Evolutionary conservation across 352 stramenopile genomes (phyloP).

Genomic region (Phytopythium vexans): DNA sequence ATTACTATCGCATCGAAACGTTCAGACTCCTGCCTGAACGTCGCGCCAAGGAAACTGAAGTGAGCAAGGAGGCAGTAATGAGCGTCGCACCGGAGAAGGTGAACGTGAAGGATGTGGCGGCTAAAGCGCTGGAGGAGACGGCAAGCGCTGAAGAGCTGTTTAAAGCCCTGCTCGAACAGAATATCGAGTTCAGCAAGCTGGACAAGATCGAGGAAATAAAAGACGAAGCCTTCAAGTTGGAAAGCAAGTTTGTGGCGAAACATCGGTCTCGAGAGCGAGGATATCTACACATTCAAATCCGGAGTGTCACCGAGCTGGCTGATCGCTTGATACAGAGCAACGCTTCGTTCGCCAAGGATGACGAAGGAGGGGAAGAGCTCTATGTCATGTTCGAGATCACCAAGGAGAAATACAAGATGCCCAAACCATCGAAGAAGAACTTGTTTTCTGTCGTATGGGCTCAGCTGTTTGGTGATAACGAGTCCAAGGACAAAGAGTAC

Average conservation of each 20-base stretch:
- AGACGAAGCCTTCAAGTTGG: constrained; percentile 20
- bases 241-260: constrained; percentile 23
- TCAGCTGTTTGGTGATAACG: constrained; percentile 22
- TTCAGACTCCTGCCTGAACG: constrained; percentile 49
- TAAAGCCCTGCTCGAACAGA: constrained; percentile 33
- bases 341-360: constrained; percentile 24
- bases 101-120: constrained; percentile 41
- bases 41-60: constrained; percentile 18
- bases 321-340: constrained; percentile 29
- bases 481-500: constrained; percentile 13
- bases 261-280: constrained; percentile 21
- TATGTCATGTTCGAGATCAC: constrained; percentile 48
- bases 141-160: constrained; percentile 49
- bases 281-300: constrained; percentile 35
- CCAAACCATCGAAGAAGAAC: constrained; percentile 2
- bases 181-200: constrained; percentile 48
- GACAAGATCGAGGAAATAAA: constrained; percentile 28
- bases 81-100: constrained; percentile 47
- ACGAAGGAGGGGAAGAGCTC: constrained; percentile 28
- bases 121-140: constrained; percentile 35
- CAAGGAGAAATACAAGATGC: constrained; percentile 15
- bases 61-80: constrained; percentile 40
- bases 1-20: constrained; percentile 58
- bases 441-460: not conserved
- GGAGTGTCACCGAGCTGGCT: constrained; percentile 35